phyloP scores from a whole-genome alignment of 352 stramenopile species.

The Phytophthora cajani region DNA sequence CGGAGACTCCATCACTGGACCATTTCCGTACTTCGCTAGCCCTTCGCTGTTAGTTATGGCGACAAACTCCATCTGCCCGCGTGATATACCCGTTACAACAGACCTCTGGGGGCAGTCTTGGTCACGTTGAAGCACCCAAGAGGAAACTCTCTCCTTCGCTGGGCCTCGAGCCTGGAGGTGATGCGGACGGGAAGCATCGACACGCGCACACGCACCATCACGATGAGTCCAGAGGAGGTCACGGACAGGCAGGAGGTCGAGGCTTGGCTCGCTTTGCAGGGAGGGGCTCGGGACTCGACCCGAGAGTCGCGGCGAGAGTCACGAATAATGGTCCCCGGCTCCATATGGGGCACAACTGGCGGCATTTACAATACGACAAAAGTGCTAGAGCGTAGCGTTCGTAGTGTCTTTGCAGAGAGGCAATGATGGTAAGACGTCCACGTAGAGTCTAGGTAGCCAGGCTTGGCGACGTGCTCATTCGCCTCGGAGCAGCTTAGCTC shows the following conservation, averaged over 20 bases:
- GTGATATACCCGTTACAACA: background rate
- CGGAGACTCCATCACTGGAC: background rate
- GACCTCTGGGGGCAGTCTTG: background rate
- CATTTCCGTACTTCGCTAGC: slow-evolving; percentile 4
- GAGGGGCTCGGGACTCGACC: background rate
- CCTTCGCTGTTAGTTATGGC: background rate
- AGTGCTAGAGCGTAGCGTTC: background rate
- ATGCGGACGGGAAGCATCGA: background rate
- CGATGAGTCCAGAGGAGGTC: background rate
- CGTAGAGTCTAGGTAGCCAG: background rate
- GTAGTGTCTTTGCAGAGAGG: slow-evolving; percentile 1
- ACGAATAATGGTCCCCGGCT: background rate
- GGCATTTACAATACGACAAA: background rate
- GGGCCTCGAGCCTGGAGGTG: background rate
- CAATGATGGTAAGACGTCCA: slow-evolving; percentile 1
- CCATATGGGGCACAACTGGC: slow-evolving; percentile 2
- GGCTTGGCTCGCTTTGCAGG: background rate
- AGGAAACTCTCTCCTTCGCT: slow-evolving; percentile 16
- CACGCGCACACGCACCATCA: background rate
- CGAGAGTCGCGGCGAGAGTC: background rate
- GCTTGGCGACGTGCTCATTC: background rate
- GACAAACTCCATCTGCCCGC: background rate
- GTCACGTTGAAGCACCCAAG: slow-evolving; percentile 5
- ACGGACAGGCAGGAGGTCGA: background rate
- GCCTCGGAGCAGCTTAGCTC: background rate